A percentile compares a stretch with the other conserved stretches of the same genome.
phyloP scores from a whole-genome alignment of 2,329 filamentous ascomycete species.

The Acephala macrosclerotiorum region DNA sequence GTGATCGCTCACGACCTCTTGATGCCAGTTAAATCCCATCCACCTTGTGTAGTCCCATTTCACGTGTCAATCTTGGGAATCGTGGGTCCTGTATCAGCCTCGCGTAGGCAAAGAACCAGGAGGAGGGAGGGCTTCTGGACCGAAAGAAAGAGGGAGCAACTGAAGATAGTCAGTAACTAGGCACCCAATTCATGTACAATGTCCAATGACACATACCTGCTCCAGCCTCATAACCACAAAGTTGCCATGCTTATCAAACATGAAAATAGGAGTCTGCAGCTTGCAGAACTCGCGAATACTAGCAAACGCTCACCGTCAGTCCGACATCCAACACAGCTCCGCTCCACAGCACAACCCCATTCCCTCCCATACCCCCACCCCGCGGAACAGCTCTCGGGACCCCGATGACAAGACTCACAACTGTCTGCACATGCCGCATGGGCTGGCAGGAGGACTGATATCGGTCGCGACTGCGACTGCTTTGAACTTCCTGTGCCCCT shows the following conservation, averaged over 20 bases:
- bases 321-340: constrained; percentile 12
- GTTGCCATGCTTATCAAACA: constrained; percentile 86
- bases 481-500: constrained; percentile 60
- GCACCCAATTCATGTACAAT: not conserved
- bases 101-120: constrained; percentile 32
- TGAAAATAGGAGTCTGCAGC: constrained; percentile 78
- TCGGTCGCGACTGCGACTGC: constrained; percentile 89
- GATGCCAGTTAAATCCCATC: constrained; percentile 7
- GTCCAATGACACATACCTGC: constrained; percentile 57
- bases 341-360: not conserved
- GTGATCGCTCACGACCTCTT: constrained; percentile 12
- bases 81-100: constrained; percentile 21
- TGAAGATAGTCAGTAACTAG: constrained; percentile 43
- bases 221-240: constrained; percentile 75
- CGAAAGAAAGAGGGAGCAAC: constrained; percentile 74
- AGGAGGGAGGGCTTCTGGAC: constrained; percentile 61
- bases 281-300: constrained; percentile 81
- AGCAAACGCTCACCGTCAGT: constrained; percentile 18
- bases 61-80: not conserved
- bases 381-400: not conserved
- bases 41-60: not conserved
- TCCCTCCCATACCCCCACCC: not conserved
- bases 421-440: constrained; percentile 96
- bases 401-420: constrained; percentile 66
- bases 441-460: constrained; percentile 71